phyloP scores from a whole-genome alignment of 129 eudicot genomes.

The Lactuca saligna region DNA sequence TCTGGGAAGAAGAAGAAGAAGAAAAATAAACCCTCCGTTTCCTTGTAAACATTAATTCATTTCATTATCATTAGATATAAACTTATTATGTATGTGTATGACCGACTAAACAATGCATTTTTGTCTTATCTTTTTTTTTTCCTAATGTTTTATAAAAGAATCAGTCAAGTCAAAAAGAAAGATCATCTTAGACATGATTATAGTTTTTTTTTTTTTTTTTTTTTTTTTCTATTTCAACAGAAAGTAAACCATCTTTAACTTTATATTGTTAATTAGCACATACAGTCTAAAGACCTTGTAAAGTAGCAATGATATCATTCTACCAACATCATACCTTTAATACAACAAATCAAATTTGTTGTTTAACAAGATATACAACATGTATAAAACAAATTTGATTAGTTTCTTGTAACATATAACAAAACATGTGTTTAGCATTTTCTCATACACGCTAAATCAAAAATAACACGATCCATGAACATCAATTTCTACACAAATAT shows the following conservation, averaged over 20 bases:
- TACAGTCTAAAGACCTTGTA: conserved; percentile 36
- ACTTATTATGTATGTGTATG: conserved; percentile 15
- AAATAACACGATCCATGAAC: conserved; percentile 12
- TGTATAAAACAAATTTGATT: conserved; percentile 8
- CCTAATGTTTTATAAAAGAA: conserved; percentile 14
- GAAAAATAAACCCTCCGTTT: conserved; percentile 53
- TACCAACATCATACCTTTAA: not conserved
- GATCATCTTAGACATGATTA: no score
- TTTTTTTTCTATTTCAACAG: no score
- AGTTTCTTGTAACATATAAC: conserved; percentile 12
- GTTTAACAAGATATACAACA: conserved; percentile 17
- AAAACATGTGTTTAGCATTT: conserved; percentile 16
- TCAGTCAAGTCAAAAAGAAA: conserved; percentile 3
- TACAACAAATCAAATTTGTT: not conserved
- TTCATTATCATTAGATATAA: conserved; percentile 8
- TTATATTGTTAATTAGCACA: conserved; percentile 76
- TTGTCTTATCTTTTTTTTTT: not conserved
- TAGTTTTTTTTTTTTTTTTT: no score
- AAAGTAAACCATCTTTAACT: not conserved
- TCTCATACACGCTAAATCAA: conserved; percentile 27
- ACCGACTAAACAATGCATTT: conserved; percentile 23
- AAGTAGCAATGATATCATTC: not conserved
- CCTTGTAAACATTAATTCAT: conserved; percentile 15
- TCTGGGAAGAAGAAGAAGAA: conserved; percentile 61
- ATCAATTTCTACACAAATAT: conserved; percentile 25